These are phyloP conservation scores for Colletotrichum destructivum DNA, from an alignment of 2,329 filamentous ascomycete species.

Conservation along the genomic window DNA sequence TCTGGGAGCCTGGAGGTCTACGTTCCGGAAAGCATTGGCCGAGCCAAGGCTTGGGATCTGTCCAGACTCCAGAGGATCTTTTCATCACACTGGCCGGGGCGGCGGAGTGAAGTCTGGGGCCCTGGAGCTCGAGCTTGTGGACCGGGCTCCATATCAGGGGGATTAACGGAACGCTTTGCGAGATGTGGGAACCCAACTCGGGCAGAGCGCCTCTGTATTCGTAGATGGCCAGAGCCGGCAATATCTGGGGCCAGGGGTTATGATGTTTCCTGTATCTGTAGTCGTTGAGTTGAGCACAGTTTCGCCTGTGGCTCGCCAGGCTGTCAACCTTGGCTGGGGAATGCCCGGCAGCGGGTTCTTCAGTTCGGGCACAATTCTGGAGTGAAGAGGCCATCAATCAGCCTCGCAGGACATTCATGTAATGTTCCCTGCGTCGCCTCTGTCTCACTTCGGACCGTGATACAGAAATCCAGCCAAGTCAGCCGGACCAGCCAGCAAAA, in stretches of 20 bases:
- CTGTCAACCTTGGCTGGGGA: background rate
- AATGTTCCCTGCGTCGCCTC: background rate
- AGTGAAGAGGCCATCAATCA: background rate
- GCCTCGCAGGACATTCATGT: background rate
- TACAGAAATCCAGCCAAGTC: background rate
- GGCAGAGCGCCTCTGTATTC: background rate
- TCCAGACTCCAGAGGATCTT: constrained; percentile 2
- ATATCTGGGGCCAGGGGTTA: no score
- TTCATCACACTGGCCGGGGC: constrained; percentile 21
- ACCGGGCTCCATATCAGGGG: constrained; percentile 1
- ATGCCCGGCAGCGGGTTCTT: background rate
- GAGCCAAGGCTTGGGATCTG: constrained; percentile 22
- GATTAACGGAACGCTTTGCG: background rate
- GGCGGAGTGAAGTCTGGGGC: constrained; percentile 19
- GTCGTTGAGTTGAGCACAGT: no score
- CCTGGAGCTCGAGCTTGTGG: constrained; percentile 23
- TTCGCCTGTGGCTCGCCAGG: background rate
- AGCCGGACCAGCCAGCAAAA: background rate
- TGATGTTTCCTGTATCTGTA: background rate
- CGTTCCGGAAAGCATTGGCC: constrained; percentile 16
- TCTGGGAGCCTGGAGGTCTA: background rate
- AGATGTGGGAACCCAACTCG: background rate
- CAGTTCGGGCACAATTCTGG: background rate
- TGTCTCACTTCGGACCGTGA: background rate
- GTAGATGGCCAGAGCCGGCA: background rate